phyloP scores from a whole-genome alignment of 2,329 filamentous ascomycete genomes.

The Aspergillus sp. region DNA sequence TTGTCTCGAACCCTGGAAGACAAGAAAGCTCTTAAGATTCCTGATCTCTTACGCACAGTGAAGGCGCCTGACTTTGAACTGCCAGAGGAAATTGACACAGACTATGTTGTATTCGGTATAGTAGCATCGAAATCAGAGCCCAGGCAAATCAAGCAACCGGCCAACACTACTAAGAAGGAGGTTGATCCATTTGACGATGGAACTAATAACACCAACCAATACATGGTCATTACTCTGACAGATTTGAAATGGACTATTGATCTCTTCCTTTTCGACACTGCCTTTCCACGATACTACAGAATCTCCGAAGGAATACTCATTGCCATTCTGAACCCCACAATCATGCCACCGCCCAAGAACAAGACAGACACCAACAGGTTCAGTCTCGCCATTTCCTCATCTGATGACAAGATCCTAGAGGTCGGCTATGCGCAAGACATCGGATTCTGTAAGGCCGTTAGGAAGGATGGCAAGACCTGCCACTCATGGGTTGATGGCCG shows the following conservation, averaged over 20 bases:
- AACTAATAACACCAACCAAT: conserved; percentile 69
- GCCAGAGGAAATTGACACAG: conserved; percentile 75
- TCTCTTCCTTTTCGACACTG: conserved; percentile 86
- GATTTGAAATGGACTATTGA: conserved; percentile 91
- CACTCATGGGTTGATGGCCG: conserved; percentile 82
- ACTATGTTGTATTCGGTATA: conserved; percentile 86
- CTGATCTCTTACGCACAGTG: conserved; percentile 76
- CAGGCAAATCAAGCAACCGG: conserved; percentile 57
- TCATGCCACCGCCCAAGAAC: conserved; percentile 81
- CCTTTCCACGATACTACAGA: conserved; percentile 92
- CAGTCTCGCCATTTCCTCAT: conserved; percentile 79
- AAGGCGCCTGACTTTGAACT: conserved; percentile 81
- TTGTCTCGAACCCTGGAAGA: conserved; percentile 75
- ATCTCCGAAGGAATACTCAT: conserved; percentile 87
- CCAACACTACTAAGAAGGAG: conserved; percentile 42
- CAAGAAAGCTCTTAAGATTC: conserved; percentile 75
- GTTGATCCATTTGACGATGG: conserved; percentile 53
- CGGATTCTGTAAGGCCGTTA: conserved; percentile 81
- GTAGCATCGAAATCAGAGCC: conserved; percentile 87
- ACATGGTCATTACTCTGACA: conserved; percentile 86
- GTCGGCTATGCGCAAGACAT: conserved; percentile 82
- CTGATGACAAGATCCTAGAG: conserved; percentile 86
- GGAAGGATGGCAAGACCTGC: conserved; percentile 81
- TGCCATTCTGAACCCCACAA: conserved; percentile 85
- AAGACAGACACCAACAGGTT: conserved; percentile 80